Base-by-base conservation (phyloP, 2,329 filamentous ascomycete genomes). In the Aspergillus tanneri region DNA sequence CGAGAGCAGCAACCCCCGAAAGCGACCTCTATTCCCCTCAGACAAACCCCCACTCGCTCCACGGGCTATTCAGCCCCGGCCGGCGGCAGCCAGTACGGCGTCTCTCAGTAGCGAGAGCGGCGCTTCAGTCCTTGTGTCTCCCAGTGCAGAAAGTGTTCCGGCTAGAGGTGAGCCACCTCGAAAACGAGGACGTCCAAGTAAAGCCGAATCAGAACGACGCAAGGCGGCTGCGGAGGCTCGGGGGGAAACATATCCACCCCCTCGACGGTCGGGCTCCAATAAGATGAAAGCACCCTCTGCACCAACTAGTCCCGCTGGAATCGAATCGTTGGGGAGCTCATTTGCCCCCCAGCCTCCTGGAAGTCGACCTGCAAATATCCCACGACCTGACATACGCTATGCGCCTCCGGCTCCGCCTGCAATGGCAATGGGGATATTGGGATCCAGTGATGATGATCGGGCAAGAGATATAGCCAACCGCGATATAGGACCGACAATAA, bases 101-200 rank as follows among this genome's bases (percentile, higher is more conserved):
- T 63, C 63, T 18, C 67, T 65, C 40, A 63, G 61, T 41, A 66
- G 62, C 41, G 68, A 69, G 55, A 65, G 62, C 49, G 58, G 62
- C 11, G 57, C 62, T 11, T 63, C 67, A 1, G 60, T 62, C 16
- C 64, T 66, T 36, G 55, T 70, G 21, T 70, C 70, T 18, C 69
- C 68, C 12, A 53, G 62, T 19, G 49, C 64, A 10, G 69, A 70
- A 22, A 49, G 47, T 21, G 30, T 56, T 5, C 28, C 51, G 16
- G 34, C 51, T 18, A 55, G 56, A 50, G 60, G 62, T 28, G 68
- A 72, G 41, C 67, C 65, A 25, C 68, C 64, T 45, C 62, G 68
- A 36, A 72, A 72, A 66, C 63, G 71, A 46, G 71, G 71, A n/a
- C 67, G 71, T 12, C 71, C 71, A 49, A 73, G 63, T 52, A 73